Conservation (phyloP, 768 basidiomycete species). For the Lentinula edodes region DNA sequence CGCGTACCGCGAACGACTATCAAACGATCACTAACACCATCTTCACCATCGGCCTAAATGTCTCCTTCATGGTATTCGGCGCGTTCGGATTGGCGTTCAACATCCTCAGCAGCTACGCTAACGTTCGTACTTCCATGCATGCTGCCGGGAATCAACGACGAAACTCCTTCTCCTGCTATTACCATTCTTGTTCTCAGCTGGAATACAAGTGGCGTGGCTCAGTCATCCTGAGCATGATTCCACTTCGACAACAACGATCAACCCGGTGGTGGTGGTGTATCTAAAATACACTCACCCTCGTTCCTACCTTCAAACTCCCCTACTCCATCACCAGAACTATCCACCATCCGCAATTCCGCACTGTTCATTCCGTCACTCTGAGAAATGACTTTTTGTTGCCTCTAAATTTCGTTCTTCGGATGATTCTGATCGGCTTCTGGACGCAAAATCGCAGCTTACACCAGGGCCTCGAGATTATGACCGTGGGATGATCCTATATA, state of each 20-base stretch:
- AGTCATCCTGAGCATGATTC: conserved; percentile 46
- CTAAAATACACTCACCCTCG: neutral
- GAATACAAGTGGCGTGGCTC: conserved; percentile 81
- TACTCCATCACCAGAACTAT: neutral
- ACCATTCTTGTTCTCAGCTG: conserved; percentile 69
- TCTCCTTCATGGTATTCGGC: conserved; percentile 81
- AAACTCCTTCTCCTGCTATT: conserved; percentile 69
- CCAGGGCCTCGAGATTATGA: too few species aligned
- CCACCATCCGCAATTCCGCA: conserved; percentile 59
- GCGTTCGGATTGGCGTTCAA: conserved; percentile 71
- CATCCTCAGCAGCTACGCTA: conserved; percentile 74
- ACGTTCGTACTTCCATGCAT: conserved; percentile 62
- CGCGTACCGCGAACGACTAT: too few species aligned
- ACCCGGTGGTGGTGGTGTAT: too few species aligned
- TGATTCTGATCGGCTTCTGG: too few species aligned
- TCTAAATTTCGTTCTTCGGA: too few species aligned
- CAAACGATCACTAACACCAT: conserved; percentile 40
- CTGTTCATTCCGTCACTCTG: conserved; percentile 84
- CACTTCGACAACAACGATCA: too few species aligned
- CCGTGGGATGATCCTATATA: too few species aligned
- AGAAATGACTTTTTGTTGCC: too few species aligned
- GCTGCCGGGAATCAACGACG: conserved; percentile 32
- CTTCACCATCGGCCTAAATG: conserved; percentile 75
- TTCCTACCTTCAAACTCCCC: neutral
- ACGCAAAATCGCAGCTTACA: too few species aligned